Evolutionary conservation across 2,329 filamentous ascomycete species (phyloP).

Genomic region (Colletotrichum navitas): DNA sequence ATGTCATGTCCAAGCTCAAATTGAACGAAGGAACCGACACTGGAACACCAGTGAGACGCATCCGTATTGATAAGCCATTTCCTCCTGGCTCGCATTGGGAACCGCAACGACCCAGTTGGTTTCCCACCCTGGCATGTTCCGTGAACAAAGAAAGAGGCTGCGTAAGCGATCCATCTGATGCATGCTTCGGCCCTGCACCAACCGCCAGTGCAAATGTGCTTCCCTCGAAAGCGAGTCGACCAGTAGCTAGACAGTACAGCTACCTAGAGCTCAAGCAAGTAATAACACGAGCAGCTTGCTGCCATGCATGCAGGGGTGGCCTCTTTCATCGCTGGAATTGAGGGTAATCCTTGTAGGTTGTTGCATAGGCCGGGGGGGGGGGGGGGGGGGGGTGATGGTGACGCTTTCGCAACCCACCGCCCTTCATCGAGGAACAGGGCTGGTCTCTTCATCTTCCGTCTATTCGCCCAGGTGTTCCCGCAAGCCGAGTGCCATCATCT

Average conservation of each 20-base stretch:
- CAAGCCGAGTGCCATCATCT: conserved; percentile 18
- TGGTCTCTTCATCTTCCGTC: neutral
- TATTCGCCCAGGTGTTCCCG: neutral
- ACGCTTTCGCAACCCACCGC: neutral
- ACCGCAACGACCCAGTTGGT: neutral
- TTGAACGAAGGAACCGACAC: conserved; percentile 23
- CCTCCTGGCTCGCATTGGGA: neutral
- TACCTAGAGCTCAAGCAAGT: conserved; percentile 2
- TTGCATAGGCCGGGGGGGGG: neutral
- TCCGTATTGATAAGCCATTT: conserved; percentile 4
- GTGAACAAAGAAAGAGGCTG: conserved; percentile 19
- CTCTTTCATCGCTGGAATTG: conserved; percentile 2
- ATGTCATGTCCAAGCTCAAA: conserved; percentile 22
- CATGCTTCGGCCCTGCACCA: conserved; percentile 35
- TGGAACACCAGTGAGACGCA: conserved; percentile 13
- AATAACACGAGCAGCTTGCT: conserved; percentile 17
- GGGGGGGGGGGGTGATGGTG: neutral
- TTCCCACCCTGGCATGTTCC: neutral
- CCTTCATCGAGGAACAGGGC: neutral
- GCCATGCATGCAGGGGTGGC: conserved; percentile 31
- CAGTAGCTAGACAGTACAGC: conserved; percentile 8
- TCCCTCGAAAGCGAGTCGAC: conserved; percentile 13
- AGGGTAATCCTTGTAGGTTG: neutral
- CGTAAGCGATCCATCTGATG: conserved; percentile 32
- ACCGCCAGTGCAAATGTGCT: conserved; percentile 3